Percentiles rank a stretch among this genome's conserved stretches.
phyloP scores from a whole-genome alignment of 1,139 yeast species.

The Geotrichum candidum region DNA sequence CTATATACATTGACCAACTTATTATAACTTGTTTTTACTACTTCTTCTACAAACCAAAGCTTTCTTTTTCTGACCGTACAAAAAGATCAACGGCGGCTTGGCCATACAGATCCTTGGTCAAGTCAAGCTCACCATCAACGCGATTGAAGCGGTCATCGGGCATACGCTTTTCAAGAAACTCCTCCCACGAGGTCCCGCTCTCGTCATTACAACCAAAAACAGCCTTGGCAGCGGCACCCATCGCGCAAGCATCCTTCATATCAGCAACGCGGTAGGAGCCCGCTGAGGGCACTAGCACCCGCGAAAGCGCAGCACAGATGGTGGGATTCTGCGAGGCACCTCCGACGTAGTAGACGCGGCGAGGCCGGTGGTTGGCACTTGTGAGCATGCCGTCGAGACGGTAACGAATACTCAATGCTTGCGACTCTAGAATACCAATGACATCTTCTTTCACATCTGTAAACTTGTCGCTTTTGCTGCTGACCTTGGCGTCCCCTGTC shows the following conservation, averaged over 20 bases:
- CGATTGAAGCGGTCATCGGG: background rate
- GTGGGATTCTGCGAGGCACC: constrained; percentile 74
- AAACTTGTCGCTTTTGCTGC: background rate
- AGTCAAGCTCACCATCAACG: background rate
- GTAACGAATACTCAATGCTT: constrained; percentile 75
- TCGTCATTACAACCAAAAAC: constrained; percentile 45
- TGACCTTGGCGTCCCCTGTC: background rate
- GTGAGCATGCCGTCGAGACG: constrained; percentile 70
- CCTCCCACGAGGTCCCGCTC: constrained; percentile 6
- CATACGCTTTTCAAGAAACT: constrained; percentile 9
- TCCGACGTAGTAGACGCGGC: constrained; percentile 74
- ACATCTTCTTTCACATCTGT: constrained; percentile 55
- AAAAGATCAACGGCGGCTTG: constrained; percentile 6
- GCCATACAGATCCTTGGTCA: background rate
- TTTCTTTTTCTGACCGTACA: constrained; percentile 1
- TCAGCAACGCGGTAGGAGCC: constrained; percentile 65
- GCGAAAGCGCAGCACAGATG: constrained; percentile 62
- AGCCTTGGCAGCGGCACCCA: constrained; percentile 91
- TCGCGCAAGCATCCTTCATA: constrained; percentile 84
- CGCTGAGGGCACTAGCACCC: constrained; percentile 55
- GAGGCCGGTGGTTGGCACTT: constrained; percentile 45
- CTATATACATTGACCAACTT: background rate
- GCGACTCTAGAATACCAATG: constrained; percentile 74
- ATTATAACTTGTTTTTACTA: background rate
- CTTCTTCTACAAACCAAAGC: background rate